Percentiles rank a stretch among this genome's conserved stretches.
Conservation (phyloP, 805 yeast genomes). For the Scheffersomyces coipomensis region DNA sequence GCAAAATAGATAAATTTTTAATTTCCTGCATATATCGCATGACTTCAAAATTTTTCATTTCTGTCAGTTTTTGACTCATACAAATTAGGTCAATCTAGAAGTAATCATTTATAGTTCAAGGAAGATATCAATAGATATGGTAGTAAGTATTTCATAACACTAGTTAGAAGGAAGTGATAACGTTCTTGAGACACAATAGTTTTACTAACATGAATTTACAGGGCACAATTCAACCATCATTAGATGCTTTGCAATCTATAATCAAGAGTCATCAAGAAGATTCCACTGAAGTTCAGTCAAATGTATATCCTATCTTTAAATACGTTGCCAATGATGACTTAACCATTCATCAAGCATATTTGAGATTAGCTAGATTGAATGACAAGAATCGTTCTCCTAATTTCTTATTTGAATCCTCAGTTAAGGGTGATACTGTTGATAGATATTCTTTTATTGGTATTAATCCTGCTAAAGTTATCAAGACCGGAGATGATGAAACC, state of each 20-base stretch:
- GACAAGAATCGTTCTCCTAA: conserved; percentile 56
- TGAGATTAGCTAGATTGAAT: conserved; percentile 72
- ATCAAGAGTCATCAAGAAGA: conserved; percentile 15
- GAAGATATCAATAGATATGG: conserved; percentile 2
- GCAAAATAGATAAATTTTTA: no score
- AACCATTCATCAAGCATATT: conserved; percentile 88
- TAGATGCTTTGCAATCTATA: conserved; percentile 24
- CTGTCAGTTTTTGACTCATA: no score
- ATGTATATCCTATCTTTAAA: conserved; percentile 79
- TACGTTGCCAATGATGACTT: conserved; percentile 72
- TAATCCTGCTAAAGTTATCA: conserved; percentile 76
- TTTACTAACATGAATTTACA: neutral
- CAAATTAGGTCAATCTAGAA: no score
- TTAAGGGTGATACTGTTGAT: conserved; percentile 84
- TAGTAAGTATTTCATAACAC: neutral
- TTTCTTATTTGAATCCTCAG: conserved; percentile 85
- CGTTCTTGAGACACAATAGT: no score
- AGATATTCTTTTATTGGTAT: conserved; percentile 90
- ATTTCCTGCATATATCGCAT: no score
- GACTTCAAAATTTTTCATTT: no score
- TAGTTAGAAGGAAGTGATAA: neutral
- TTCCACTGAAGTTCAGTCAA: conserved; percentile 35
- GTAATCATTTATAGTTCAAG: no score
- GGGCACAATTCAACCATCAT: conserved; percentile 33
- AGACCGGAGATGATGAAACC: conserved; percentile 67